Conservation (phyloP, 2,329 filamentous ascomycete species). For the Xylaria sp. region DNA sequence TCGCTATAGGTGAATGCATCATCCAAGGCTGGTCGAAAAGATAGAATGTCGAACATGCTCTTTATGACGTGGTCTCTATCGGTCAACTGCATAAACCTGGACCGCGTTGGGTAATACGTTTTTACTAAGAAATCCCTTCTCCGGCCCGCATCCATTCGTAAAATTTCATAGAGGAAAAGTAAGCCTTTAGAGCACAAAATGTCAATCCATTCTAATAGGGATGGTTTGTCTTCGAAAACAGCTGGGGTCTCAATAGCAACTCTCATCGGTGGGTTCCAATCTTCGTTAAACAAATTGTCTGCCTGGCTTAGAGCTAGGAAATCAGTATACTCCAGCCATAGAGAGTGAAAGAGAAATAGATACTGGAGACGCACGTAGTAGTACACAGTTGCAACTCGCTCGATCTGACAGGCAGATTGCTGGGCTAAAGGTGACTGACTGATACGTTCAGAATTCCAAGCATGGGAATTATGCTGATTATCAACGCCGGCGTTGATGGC, state of each 20-base stretch:
- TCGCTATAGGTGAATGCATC: not conserved
- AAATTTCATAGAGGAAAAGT: conserved; percentile 11
- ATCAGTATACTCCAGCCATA: not conserved
- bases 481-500: not conserved
- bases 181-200: conserved; percentile 12
- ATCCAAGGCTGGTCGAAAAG: not conserved
- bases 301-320: not conserved
- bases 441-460: not conserved
- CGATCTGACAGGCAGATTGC: conserved; percentile 7
- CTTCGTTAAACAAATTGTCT: not conserved
- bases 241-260: not conserved
- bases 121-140: conserved; percentile 12
- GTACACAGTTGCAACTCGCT: conserved; percentile 16
- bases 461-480: not conserved
- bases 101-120: conserved; percentile 5
- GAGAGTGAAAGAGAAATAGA: not conserved
- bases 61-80: not conserved
- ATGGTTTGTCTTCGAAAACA: not conserved
- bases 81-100: not conserved
- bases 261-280: not conserved
- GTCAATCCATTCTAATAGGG: conserved; percentile 12
- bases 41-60: not conserved
- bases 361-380: conserved; percentile 21
- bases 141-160: not conserved
- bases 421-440: not conserved